Base-by-base conservation (phyloP, 331 rosid genomes). In the Cucumis variabilis region DNA sequence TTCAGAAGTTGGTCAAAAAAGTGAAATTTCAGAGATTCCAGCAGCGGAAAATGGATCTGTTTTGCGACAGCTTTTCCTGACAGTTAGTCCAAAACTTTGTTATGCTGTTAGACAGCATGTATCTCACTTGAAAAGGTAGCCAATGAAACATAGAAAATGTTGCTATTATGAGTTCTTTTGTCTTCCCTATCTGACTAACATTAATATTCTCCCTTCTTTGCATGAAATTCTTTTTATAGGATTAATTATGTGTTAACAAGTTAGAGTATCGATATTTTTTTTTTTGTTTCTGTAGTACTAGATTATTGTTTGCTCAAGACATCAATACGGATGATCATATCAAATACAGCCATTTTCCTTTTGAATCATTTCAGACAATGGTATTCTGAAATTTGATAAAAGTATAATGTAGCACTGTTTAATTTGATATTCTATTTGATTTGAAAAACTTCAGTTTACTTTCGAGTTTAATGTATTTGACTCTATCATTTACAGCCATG, bases 11-110 rank as follows among this genome's bases (percentile, higher is more conserved):
- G 88, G 67, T 77, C 11, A 24, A 24, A 76, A 51, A 6, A 69
- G 55, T 33, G 82, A 74, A 72, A 71, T 14, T 53, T 14, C 76
- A 20, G 88, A 82, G 84, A 85, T 74, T 65, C 30, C 71, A 76
- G 3, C 19, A 44, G 86, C 55, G 89, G 88, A 65, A 76, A 86
- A 83, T 13, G 90, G 62, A 69, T 86, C 87, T 7, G 86, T 89
- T 66, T 87, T 95, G 72, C 94, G 78, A 75, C 98, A 96, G 88
- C 88, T 96, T 50, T 96, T 96, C 82, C 95, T 94, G 53, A 96
- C 98, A 50, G 93, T 96, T 70, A 96, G 96, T 88, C 96, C 95
- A 15, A 93, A 92, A 81, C 88, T 96, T 28, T 94, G 98, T 81
- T 89, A 77, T 76, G 98, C 93, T 3, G 94, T 96, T 27, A 94